Evolutionary conservation across 2,329 filamentous ascomycete genomes (phyloP).

Genomic region (Colletotrichum trifolii): DNA sequence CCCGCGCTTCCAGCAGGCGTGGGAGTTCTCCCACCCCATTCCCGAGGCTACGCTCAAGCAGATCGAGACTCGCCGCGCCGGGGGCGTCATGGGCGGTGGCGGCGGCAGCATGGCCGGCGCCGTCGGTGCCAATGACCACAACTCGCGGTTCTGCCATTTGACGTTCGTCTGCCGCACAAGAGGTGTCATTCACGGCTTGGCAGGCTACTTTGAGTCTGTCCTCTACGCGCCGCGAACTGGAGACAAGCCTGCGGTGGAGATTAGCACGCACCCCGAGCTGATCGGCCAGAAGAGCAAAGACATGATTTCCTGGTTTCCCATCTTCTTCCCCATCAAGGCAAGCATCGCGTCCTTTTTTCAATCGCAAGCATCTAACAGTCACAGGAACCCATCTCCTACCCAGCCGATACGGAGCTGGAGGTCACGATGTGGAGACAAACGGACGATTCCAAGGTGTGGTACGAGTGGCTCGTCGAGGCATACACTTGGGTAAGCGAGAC

Average conservation of each 20-base stretch:
- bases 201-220: slow-evolving; percentile 96
- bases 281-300: slow-evolving; percentile 94
- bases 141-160: slow-evolving; percentile 81
- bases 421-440: slow-evolving; percentile 97
- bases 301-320: slow-evolving; percentile 99
- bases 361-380: slow-evolving; percentile 2
- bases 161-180: slow-evolving; percentile 82
- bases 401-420: slow-evolving; percentile 85
- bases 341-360: slow-evolving; percentile 41
- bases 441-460: slow-evolving; percentile 96
- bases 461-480: slow-evolving; percentile 95
- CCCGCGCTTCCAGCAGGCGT: slow-evolving; percentile 77
- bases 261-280: slow-evolving; percentile 91
- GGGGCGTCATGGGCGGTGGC: slow-evolving; percentile 74
- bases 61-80: slow-evolving; percentile 67
- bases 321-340: slow-evolving; percentile 96
- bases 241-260: slow-evolving; percentile 73
- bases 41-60: slow-evolving; percentile 66
- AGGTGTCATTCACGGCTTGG: slow-evolving; percentile 90
- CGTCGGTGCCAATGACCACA: slow-evolving; percentile 90
- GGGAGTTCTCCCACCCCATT: slow-evolving; percentile 85
- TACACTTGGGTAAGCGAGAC: slow-evolving; percentile 74
- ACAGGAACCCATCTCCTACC: slow-evolving; percentile 87
- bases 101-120: slow-evolving; percentile 80
- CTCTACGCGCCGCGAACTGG: slow-evolving; percentile 73